Evolutionary conservation across 345 rosid genomes (phyloP).

Genomic region (Lepidium sativum): DNA sequence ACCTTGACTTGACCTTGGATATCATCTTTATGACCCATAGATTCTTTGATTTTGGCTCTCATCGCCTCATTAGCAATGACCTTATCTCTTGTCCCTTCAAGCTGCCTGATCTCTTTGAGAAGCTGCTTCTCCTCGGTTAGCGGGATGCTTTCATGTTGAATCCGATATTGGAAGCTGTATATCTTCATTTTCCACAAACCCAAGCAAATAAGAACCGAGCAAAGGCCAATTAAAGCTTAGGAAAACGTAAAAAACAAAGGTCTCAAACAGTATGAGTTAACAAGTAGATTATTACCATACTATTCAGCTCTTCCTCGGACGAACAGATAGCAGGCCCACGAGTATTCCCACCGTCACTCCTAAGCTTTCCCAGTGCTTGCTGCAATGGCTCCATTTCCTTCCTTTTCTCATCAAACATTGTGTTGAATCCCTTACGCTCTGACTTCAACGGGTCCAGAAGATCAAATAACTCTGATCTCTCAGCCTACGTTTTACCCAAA

Average conservation of each 20-base stretch:
- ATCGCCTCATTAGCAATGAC: constrained; percentile 77
- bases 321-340: constrained; percentile 54
- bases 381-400: constrained; percentile 80
- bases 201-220: background rate
- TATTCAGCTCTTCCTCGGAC: constrained; percentile 85
- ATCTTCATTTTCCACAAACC: constrained; percentile 46
- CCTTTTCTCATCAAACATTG: constrained; percentile 52
- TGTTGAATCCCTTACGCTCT: constrained; percentile 47
- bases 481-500: constrained; percentile 23
- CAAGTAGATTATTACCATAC: constrained; percentile 38
- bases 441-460: constrained; percentile 35
- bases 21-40: constrained; percentile 77
- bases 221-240: background rate
- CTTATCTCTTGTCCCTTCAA: constrained; percentile 86
- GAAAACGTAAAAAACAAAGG: background rate
- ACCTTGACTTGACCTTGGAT: constrained; percentile 95
- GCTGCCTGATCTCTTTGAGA: constrained; percentile 80
- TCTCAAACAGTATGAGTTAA: background rate
- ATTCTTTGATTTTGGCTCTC: constrained; percentile 80
- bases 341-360: constrained; percentile 22
- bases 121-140: constrained; percentile 88
- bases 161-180: constrained; percentile 62
- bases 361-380: constrained; percentile 80
- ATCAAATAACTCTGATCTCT: constrained; percentile 36
- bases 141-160: constrained; percentile 90